phyloP scores from a whole-genome alignment of 176 grass and related monocot species.

The Elymus sibiricus region DNA sequence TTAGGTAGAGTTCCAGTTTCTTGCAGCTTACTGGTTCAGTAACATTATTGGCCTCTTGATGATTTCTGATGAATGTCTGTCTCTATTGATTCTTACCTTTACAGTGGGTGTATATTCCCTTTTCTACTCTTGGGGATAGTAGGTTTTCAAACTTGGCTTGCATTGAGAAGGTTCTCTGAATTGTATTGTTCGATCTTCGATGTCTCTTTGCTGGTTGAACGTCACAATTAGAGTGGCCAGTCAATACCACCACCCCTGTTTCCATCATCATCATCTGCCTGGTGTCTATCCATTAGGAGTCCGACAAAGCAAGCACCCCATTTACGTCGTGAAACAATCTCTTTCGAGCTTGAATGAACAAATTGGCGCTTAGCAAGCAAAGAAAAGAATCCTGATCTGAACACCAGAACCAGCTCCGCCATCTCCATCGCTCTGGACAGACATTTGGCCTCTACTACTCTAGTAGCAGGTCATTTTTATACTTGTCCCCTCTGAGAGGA shows the following conservation, averaged over 20 bases:
- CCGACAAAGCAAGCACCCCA: slow-evolving; percentile 1
- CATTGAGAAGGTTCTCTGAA: slow-evolving; percentile 1
- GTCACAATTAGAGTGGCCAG: slow-evolving; percentile 9
- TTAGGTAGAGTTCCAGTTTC: slow-evolving; percentile 11
- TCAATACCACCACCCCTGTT: slow-evolving; percentile 10
- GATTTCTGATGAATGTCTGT: background rate
- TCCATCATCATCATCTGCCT: slow-evolving; percentile 13
- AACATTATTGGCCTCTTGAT: slow-evolving; percentile 21
- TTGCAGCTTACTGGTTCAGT: background rate
- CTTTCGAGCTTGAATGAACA: slow-evolving; percentile 27
- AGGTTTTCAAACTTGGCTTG: background rate
- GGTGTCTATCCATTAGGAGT: slow-evolving; percentile 38
- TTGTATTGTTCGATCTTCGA: background rate
- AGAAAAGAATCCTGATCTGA: slow-evolving; percentile 39
- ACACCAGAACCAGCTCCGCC: slow-evolving; percentile 11
- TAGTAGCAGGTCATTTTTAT: slow-evolving; percentile 36
- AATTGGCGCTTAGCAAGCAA: slow-evolving; percentile 15
- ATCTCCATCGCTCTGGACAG: slow-evolving; percentile 30
- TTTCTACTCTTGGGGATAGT: background rate
- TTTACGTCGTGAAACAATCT: slow-evolving; percentile 23
- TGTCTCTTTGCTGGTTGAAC: slow-evolving; percentile 21
- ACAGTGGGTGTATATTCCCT: background rate
- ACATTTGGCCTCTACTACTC: slow-evolving; percentile 21
- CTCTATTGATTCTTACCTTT: background rate
- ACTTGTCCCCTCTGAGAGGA: slow-evolving; percentile 25